A percentile compares a stretch with the other conserved stretches of the same genome.
These are phyloP conservation scores for Aspergillus intermedius DNA, from an alignment of 2,329 filamentous ascomycete genomes.

Conservation along the genomic window DNA sequence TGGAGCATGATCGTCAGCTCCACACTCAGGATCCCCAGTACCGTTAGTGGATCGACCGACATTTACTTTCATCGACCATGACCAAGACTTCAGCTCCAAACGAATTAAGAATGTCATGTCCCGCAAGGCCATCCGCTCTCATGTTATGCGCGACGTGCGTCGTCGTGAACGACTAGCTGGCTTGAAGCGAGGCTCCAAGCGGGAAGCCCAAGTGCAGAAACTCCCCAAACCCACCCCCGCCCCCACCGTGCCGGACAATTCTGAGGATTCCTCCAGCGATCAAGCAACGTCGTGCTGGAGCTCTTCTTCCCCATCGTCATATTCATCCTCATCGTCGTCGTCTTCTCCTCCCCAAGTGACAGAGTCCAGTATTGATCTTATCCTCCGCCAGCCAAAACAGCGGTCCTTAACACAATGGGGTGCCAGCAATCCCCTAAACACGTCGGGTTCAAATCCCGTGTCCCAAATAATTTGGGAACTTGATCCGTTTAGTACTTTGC, in stretches of 20 bases:
- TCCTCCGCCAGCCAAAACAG: too few species aligned
- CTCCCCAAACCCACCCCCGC: slow-evolving; percentile 1
- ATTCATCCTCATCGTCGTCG: too few species aligned
- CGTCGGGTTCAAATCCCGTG: too few species aligned
- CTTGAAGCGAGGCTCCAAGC: slow-evolving; percentile 29
- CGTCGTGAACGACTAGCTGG: slow-evolving; percentile 35
- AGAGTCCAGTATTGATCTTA: too few species aligned
- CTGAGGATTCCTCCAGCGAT: slow-evolving; percentile 8
- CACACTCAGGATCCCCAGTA: slow-evolving; percentile 16
- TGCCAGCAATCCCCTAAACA: too few species aligned
- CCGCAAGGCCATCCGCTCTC: slow-evolving; percentile 36
- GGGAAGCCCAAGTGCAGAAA: slow-evolving; percentile 10
- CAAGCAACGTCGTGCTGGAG: slow-evolving; percentile 8
- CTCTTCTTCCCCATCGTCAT: slow-evolving; percentile 9
- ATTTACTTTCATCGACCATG: slow-evolving; percentile 38
- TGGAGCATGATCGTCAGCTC: background rate
- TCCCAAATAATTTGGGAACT: too few species aligned
- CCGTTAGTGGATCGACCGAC: slow-evolving; percentile 22
- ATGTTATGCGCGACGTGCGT: slow-evolving; percentile 40
- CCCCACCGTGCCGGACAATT: slow-evolving; percentile 5
- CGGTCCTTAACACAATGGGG: too few species aligned
- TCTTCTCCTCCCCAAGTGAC: too few species aligned
- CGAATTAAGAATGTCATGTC: slow-evolving; percentile 34
- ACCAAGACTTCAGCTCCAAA: slow-evolving; percentile 33
- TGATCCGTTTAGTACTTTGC: too few species aligned